Evolutionary conservation across 768 basidiomycete species (phyloP), one percentile per base, ranked within the genome.

Genomic region (Lactifluus piperatus): DNA sequence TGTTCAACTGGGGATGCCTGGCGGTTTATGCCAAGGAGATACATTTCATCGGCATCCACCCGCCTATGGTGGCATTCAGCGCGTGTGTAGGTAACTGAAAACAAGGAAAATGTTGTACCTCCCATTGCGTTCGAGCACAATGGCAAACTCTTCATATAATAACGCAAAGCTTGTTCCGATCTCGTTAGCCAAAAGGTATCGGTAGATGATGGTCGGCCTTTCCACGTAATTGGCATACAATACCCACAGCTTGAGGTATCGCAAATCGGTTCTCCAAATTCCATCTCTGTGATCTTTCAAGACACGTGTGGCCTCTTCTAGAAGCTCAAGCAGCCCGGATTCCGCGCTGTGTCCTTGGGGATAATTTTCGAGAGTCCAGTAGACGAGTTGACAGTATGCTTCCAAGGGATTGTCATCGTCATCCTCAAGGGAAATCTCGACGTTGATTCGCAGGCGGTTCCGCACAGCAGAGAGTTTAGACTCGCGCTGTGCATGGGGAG

Each of bases 321-420:
- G 73, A 3, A 98, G 77, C 58, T 95, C 94, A 18, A 98, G 75
- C n/a, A 98, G 78, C 32, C 92, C 90, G 13, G 89, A 92, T 68
- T 93, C 88, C 1, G 86, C 86, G 51, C 86, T 89, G 57, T 90
- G 86, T 5, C 94, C 94, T 60, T 97, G 88, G 0, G 95, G 94
- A 68, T 97, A 95, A 70, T 91, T 93, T 70, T 95, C 92, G 44
- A 94, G 74, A 0, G 90, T 94, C 90, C 94, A 98, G 51, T 88
- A 80, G 52, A 98, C 86, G 64, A 97, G 84, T 60, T 80, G 78
- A 66, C 82, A 84, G 66, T 94, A 95, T 1, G 90, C 87, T 62
- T 94, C 93, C 39, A 98, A 76, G 0, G 91, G 84, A 67, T 92
- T 90, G 56, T 81, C 83, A 46, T 86, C 85, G 37, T 91, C 92